These are phyloP conservation scores for Grosmannia huntii DNA, from an alignment of 2,329 filamentous ascomycete species.

Conservation along the genomic window DNA sequence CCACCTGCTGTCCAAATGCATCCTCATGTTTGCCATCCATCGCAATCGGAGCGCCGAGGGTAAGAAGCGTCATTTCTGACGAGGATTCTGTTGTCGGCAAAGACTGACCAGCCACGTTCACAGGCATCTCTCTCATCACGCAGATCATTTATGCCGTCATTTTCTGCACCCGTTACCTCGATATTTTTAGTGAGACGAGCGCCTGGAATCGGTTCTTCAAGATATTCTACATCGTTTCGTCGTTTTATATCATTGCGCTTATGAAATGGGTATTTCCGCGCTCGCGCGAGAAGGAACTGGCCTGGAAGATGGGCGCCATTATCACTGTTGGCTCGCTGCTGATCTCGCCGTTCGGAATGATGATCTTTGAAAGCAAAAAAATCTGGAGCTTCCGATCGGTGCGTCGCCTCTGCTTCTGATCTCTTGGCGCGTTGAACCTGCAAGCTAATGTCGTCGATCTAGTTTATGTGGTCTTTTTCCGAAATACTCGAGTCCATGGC, in stretches of 20 bases:
- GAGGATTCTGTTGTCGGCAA: not conserved
- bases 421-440: not conserved
- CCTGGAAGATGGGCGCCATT: constrained; percentile 78
- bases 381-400: constrained; percentile 39
- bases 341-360: constrained; percentile 58
- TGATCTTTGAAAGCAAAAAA: constrained; percentile 45
- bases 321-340: constrained; percentile 53
- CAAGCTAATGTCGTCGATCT: not conserved
- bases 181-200: constrained; percentile 51
- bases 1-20: constrained; percentile 76
- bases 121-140: constrained; percentile 80
- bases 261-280: constrained; percentile 82
- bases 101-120: not conserved
- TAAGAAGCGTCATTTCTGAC: constrained; percentile 17
- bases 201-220: constrained; percentile 74
- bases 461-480: constrained; percentile 81
- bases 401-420: constrained; percentile 12
- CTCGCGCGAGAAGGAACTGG: constrained; percentile 78
- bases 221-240: constrained; percentile 74
- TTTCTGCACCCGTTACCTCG: constrained; percentile 76
- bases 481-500: constrained; percentile 85
- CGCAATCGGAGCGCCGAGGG: constrained; percentile 78
- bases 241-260: constrained; percentile 72
- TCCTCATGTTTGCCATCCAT: constrained; percentile 84
- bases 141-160: constrained; percentile 79